phyloP scores from a whole-genome alignment of 129 eudicot genomes.

The Tanacetum coccineum region DNA sequence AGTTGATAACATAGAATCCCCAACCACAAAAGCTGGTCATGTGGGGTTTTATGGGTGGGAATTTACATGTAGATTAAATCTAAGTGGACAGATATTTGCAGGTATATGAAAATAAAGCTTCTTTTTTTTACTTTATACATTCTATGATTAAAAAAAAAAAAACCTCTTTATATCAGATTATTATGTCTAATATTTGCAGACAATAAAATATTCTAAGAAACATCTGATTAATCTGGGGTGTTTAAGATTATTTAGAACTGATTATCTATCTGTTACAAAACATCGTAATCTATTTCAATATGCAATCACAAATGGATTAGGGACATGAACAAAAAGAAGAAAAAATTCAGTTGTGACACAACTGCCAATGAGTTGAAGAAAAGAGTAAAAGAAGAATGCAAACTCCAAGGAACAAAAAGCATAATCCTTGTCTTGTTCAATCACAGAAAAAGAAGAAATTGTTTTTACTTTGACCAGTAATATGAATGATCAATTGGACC shows the following conservation, averaged over 20 bases:
- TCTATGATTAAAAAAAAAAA: neutral
- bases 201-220: too few relatives aligned
- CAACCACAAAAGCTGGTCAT: constrained; percentile 26
- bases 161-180: too few relatives aligned
- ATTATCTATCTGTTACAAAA: too few relatives aligned
- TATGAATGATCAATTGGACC: constrained; percentile 44
- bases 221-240: too few relatives aligned
- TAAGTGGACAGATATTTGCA: constrained; percentile 18
- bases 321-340: constrained; percentile 19
- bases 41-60: constrained; percentile 32
- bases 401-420: constrained; percentile 88
- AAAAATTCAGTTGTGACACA: constrained; percentile 42
- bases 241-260: too few relatives aligned
- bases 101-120: constrained; percentile 17
- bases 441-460: constrained; percentile 51
- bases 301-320: too few relatives aligned
- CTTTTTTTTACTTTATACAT: constrained; percentile 19
- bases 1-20: constrained; percentile 19
- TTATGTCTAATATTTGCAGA: too few relatives aligned
- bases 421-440: constrained; percentile 76
- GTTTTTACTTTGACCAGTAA: constrained; percentile 39
- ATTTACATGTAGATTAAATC: constrained; percentile 32
- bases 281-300: too few relatives aligned
- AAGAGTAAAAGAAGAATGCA: constrained; percentile 39
- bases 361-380: constrained; percentile 35